These are phyloP conservation scores for Funneliformis mosseae DNA, from an alignment of 192 early-diverging fungal species.

Conservation along the genomic window DNA sequence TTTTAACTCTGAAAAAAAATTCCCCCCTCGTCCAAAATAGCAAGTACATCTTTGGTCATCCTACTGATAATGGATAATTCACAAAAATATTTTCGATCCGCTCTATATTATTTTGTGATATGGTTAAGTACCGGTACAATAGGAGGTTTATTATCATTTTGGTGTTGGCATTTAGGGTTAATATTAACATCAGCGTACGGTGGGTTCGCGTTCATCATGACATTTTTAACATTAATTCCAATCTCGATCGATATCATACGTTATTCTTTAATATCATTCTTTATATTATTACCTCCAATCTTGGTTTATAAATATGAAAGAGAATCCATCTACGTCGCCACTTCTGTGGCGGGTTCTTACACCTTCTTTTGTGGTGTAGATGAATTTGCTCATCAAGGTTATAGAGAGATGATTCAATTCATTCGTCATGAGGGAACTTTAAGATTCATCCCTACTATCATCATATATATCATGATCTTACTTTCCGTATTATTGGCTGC, in stretches of 20 bases:
- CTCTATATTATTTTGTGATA: conserved; percentile 39
- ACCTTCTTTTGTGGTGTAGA: conserved; percentile 45
- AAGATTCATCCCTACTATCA: conserved; percentile 34
- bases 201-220: conserved; percentile 37
- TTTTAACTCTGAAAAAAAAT: not conserved
- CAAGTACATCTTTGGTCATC: conserved; percentile 45
- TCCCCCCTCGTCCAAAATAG: too few relatives aligned
- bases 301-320: conserved; percentile 39
- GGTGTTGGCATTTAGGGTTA: conserved; percentile 46
- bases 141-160: conserved; percentile 39
- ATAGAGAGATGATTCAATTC: conserved; percentile 40
- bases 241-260: conserved; percentile 34
- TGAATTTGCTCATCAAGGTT: conserved; percentile 42
- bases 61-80: conserved; percentile 39
- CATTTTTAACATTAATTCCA: conserved; percentile 39
- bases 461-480: conserved; percentile 43
- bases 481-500: conserved; percentile 38
- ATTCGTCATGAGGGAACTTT: conserved; percentile 36
- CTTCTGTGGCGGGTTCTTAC: conserved; percentile 43
- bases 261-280: conserved; percentile 33
- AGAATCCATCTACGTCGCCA: conserved; percentile 39
- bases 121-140: conserved; percentile 41
- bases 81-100: conserved; percentile 31
- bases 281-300: conserved; percentile 33
- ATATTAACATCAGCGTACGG: conserved; percentile 44